Conservation (phyloP, 331 rosid genomes). For the Phaseolus coccineus region DNA sequence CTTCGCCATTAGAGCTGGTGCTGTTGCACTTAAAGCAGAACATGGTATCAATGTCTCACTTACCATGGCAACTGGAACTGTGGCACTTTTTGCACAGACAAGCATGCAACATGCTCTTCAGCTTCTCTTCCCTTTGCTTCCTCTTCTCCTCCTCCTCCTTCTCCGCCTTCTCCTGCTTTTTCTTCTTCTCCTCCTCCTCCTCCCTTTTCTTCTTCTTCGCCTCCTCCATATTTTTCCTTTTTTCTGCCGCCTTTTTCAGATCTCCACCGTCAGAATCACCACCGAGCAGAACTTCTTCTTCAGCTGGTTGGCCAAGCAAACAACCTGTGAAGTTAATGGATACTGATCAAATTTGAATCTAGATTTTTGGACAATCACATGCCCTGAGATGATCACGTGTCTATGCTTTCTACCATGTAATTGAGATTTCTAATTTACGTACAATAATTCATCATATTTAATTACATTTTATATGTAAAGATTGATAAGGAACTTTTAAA, state of each 20-base stretch:
- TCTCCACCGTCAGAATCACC: slow-evolving; percentile 30
- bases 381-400: neutral
- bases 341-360: neutral
- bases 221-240: too few relatives aligned
- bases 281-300: slow-evolving; percentile 42
- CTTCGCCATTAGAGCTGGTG: neutral
- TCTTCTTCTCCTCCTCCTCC: neutral
- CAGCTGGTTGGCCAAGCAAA: slow-evolving; percentile 38
- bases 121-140: neutral
- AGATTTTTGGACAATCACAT: neutral
- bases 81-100: neutral
- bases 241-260: slow-evolving; percentile 6
- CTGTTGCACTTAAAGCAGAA: neutral
- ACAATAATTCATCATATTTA: too few relatives aligned
- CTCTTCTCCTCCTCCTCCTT: slow-evolving; percentile 4
- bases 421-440: too few relatives aligned
- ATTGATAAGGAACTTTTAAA: too few relatives aligned
- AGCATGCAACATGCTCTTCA: too few relatives aligned
- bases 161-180: neutral
- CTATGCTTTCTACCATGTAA: too few relatives aligned
- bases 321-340: slow-evolving; percentile 1
- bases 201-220: too few relatives aligned
- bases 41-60: neutral
- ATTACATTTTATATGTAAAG: too few relatives aligned
- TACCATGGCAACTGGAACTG: neutral